Base-by-base conservation (phyloP, 495 filamentous ascomycete species). In the Aspergillus panamensis region DNA sequence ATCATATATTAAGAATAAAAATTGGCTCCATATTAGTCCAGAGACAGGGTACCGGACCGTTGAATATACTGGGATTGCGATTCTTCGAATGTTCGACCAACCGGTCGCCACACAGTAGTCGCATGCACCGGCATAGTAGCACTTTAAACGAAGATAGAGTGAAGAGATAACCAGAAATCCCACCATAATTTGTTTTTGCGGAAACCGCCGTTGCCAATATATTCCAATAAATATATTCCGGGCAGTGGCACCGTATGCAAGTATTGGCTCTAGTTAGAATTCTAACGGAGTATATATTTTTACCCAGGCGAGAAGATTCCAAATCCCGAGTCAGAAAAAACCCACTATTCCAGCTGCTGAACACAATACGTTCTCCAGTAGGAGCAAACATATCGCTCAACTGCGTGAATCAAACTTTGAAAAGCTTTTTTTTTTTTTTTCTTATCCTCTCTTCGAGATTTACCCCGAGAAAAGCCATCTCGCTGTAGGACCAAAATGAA, bases 1-100 rank as follows among this genome's bases (percentile, higher is more conserved):
- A 51, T 58, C 45, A 45, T 42, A 58, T 42, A 58, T 58, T 40
- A 37, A 52, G 56, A 51, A 40, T 45, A 47, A 43, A 45, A 51
- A 51, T 58, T 52, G 56, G 48, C 56, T 58, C 40, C 42, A 17
- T n/a, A 52, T 52, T 52, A 49, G 47, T 20, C 47, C 47, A 31
- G 25, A 10, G 25, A 5, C 25, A n/a, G n/a, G n/a, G n/a, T 48
- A 48, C 17, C 17, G 19, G 10, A 17, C 45, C 25, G 29, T 21
- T 13, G 21, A 44, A n/a, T 12, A 3, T 45, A n/a, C 13, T n/a
- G 25, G 47, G 29, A 49, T 49, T 49, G 19, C 39, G 29, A 37
- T 52, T 58, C 53, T 48, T 49, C 5, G 56, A 58, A 42, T 51
- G 29, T 58, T 52, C 48, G 13, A 40, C 13, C 21, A 12, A 30